phyloP scores from a whole-genome alignment of 129 eudicot genomes.

The Lonicera japonica region DNA sequence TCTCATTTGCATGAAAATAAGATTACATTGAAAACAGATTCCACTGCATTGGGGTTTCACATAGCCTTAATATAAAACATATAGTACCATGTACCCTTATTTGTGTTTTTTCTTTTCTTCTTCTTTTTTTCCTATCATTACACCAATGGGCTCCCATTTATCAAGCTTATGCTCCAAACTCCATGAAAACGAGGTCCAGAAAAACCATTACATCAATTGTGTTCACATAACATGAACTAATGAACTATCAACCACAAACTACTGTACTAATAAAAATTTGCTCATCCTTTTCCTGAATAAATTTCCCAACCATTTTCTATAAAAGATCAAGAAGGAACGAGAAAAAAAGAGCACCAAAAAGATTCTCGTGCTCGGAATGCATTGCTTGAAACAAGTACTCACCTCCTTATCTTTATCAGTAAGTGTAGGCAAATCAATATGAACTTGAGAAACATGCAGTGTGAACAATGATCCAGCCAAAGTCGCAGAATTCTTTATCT shows the following conservation, averaged over 20 bases:
- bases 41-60: too few relatives aligned
- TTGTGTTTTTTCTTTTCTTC: too few relatives aligned
- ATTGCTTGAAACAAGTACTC: constrained; percentile 3
- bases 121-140: too few relatives aligned
- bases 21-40: too few relatives aligned
- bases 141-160: too few relatives aligned
- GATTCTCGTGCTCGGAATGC: background rate
- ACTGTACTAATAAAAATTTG: background rate
- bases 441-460: constrained; percentile 82
- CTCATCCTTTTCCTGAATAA: too few relatives aligned
- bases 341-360: background rate
- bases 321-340: background rate
- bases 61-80: too few relatives aligned
- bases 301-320: background rate
- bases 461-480: constrained; percentile 78
- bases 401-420: constrained; percentile 88
- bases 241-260: background rate
- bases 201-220: background rate
- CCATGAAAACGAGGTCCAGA: background rate
- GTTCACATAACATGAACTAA: background rate
- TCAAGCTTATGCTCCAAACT: background rate
- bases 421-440: constrained; percentile 82
- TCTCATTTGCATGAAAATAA: too few relatives aligned
- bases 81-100: too few relatives aligned
- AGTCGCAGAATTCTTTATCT: constrained; percentile 82